These are phyloP conservation scores for Candida silvatica DNA, from an alignment of 805 yeast genomes.

Conservation along the genomic window DNA sequence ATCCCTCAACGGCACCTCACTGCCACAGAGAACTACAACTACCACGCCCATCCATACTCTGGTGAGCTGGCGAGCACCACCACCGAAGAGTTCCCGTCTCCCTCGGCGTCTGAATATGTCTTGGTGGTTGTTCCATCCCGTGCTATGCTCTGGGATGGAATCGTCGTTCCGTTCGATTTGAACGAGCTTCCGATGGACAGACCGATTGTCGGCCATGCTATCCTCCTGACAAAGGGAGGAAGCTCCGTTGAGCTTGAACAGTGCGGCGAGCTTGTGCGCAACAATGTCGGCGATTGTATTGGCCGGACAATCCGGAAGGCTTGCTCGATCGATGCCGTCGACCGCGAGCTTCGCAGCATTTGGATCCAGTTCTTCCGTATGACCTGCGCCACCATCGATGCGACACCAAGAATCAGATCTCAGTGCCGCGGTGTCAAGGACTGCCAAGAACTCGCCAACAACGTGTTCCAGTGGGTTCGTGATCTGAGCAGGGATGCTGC, in stretches of 20 bases:
- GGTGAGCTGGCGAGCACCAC: constrained; percentile 10
- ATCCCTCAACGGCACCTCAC: constrained; percentile 25
- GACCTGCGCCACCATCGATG: constrained; percentile 54
- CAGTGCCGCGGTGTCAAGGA: constrained; percentile 52
- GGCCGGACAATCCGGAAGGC: constrained; percentile 49
- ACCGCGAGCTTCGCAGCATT: constrained; percentile 59
- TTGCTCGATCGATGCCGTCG: constrained; percentile 66
- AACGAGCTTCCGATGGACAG: constrained; percentile 46
- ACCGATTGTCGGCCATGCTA: constrained; percentile 41
- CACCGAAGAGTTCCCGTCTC: constrained; percentile 2
- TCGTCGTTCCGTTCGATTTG: constrained; percentile 47
- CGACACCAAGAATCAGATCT: constrained; percentile 41
- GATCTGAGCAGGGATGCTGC: constrained; percentile 75
- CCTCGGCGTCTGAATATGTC: constrained; percentile 42
- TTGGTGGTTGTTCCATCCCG: constrained; percentile 70
- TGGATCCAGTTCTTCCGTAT: constrained; percentile 62
- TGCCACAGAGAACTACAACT: constrained; percentile 19
- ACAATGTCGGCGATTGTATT: constrained; percentile 46
- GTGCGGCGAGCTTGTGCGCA: constrained; percentile 48
- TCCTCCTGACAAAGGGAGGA: constrained; percentile 67
- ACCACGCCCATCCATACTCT: constrained; percentile 9
- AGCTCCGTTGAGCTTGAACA: constrained; percentile 42
- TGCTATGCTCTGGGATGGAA: constrained; percentile 89
- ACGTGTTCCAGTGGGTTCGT: constrained; percentile 65
- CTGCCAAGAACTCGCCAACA: constrained; percentile 70